Evolutionary conservation across 73 alveolate genomes (phyloP).

Genomic region (Paramecium octaurelia): DNA sequence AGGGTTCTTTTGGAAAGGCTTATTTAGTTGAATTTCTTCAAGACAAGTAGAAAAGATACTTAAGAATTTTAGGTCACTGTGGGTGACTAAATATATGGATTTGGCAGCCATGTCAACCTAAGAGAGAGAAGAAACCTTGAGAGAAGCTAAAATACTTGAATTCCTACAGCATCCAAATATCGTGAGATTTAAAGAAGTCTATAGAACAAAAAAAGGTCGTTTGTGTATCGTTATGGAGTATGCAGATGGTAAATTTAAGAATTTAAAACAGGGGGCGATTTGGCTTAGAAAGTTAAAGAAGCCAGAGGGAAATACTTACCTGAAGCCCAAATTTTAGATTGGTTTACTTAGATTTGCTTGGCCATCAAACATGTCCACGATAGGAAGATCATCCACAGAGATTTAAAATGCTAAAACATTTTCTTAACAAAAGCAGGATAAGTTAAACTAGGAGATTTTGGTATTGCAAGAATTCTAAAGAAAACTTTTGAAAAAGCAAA

Average conservation of each 20-base stretch:
- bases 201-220: slow-evolving; percentile 78
- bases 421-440: slow-evolving; percentile 90
- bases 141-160: slow-evolving; percentile 74
- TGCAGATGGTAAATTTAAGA: slow-evolving; percentile 82
- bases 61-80: slow-evolving; percentile 69
- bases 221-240: slow-evolving; percentile 88
- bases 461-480: slow-evolving; percentile 77
- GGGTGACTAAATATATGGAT: slow-evolving; percentile 78
- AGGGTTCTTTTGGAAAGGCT: slow-evolving; percentile 77
- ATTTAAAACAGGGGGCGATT: slow-evolving; percentile 59
- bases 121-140: slow-evolving; percentile 74
- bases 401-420: slow-evolving; percentile 90
- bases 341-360: slow-evolving; percentile 88
- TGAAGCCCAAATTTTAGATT: slow-evolving; percentile 84
- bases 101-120: slow-evolving; percentile 69
- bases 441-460: slow-evolving; percentile 97
- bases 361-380: slow-evolving; percentile 94
- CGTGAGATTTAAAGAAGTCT: slow-evolving; percentile 83
- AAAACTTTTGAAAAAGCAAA: slow-evolving; percentile 83
- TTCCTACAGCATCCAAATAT: slow-evolving; percentile 87
- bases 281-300: slow-evolving; percentile 59
- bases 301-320: slow-evolving; percentile 66
- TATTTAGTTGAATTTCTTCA: slow-evolving; percentile 71
- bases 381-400: slow-evolving; percentile 93
- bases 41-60: slow-evolving; percentile 39